These are phyloP conservation scores for Adenanthera pavonina DNA, from an alignment of 306 rosid genomes.

Conservation along the genomic window DNA sequence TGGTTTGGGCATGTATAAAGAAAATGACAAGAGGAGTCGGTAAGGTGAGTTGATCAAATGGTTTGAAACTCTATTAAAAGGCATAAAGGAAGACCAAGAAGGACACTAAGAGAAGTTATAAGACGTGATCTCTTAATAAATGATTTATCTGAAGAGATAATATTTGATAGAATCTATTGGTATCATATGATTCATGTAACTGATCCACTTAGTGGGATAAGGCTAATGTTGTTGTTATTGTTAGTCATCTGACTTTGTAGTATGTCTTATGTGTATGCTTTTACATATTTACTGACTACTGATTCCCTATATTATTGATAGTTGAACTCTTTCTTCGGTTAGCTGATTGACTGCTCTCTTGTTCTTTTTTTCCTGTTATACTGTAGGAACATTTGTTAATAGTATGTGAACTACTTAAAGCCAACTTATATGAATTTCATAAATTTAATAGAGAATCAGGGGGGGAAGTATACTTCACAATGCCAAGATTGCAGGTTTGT, in stretches of 20 bases:
- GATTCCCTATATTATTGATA: neutral
- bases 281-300: neutral
- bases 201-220: too few relatives aligned
- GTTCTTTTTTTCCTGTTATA: slow-evolving; percentile 32
- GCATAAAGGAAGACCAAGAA: too few relatives aligned
- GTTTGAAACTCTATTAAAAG: too few relatives aligned
- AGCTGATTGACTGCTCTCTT: slow-evolving; percentile 5
- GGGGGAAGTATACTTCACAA: slow-evolving; percentile 96
- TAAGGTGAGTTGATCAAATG: too few relatives aligned
- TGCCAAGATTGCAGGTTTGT: slow-evolving; percentile 98
- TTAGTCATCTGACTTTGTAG: slow-evolving; percentile 12
- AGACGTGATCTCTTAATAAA: too few relatives aligned
- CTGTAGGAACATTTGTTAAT: slow-evolving; percentile 95
- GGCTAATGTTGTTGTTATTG: neutral
- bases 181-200: too few relatives aligned
- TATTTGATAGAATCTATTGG: too few relatives aligned
- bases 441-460: slow-evolving; percentile 97
- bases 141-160: too few relatives aligned
- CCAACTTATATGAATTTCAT: slow-evolving; percentile 97
- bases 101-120: too few relatives aligned
- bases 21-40: too few relatives aligned
- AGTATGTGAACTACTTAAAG: slow-evolving; percentile 97
- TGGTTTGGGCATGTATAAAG: too few relatives aligned
- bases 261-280: neutral
- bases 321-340: neutral